Evolutionary conservation across 2,329 filamentous ascomycete species (phyloP).

Genomic region (Verticillium isaacii): DNA sequence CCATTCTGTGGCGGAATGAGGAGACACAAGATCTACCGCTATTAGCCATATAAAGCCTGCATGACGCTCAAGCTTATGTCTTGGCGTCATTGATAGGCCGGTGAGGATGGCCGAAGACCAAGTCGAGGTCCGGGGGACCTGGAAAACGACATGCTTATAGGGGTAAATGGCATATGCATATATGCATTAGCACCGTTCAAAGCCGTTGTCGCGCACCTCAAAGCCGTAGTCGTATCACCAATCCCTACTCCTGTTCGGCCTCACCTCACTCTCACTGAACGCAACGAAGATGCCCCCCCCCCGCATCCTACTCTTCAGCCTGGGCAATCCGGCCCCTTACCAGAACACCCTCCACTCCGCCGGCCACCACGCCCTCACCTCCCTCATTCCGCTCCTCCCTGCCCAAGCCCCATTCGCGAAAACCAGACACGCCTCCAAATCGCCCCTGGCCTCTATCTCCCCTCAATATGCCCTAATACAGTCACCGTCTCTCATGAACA

Average conservation of each 20-base stretch:
- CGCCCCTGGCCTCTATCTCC: conserved; percentile 42
- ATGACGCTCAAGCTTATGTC: background rate
- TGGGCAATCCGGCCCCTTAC: conserved; percentile 79
- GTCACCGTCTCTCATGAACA: conserved; percentile 78
- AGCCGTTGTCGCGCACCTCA: background rate
- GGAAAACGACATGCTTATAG: background rate
- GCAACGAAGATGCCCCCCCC: conserved; percentile 19
- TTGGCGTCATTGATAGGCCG: background rate
- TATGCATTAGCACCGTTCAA: background rate
- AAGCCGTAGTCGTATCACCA: background rate
- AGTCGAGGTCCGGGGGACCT: too few species aligned
- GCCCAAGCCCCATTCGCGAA: conserved; percentile 44
- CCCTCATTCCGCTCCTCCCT: conserved; percentile 47
- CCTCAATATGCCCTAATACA: conserved; percentile 65
- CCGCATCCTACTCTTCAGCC: conserved; percentile 73
- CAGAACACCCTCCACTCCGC: conserved; percentile 79
- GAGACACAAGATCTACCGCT: background rate
- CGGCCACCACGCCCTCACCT: conserved; percentile 71
- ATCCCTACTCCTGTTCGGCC: background rate
- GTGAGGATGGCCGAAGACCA: background rate
- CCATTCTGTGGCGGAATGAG: background rate
- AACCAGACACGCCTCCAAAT: conserved; percentile 41
- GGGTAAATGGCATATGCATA: background rate
- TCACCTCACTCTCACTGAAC: background rate
- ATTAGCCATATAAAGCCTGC: too few species aligned